phyloP scores from a whole-genome alignment of 2,329 filamentous ascomycete genomes.

The Aspergillus piperis region DNA sequence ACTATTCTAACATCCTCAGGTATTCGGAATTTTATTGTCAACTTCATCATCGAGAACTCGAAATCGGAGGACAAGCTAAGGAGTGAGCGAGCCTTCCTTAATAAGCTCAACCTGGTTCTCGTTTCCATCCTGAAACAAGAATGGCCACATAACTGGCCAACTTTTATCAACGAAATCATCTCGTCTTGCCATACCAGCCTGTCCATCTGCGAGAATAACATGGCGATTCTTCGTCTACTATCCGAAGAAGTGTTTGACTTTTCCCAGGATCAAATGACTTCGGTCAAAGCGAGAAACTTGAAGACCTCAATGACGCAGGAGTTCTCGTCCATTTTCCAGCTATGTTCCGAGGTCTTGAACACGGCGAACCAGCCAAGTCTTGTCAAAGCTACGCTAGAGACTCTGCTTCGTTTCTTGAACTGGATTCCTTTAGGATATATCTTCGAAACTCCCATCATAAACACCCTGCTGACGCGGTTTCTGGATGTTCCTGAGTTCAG shows the following conservation, averaged over 20 bases:
- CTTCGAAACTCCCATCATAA: slow-evolving; percentile 95
- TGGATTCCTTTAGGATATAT: slow-evolving; percentile 99
- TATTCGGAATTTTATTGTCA: slow-evolving; percentile 98
- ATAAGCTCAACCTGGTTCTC: slow-evolving; percentile 97
- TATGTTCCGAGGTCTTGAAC: slow-evolving; percentile 92
- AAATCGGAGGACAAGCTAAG: slow-evolving; percentile 84
- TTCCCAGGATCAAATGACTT: slow-evolving; percentile 99
- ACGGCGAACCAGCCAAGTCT: slow-evolving; percentile 85
- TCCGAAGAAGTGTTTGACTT: slow-evolving; percentile 99
- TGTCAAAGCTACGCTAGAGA: slow-evolving; percentile 95
- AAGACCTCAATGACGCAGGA: slow-evolving; percentile 99
- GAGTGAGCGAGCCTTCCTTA: slow-evolving; percentile 82
- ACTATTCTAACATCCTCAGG: slow-evolving; percentile 54
- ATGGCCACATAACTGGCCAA: slow-evolving; percentile 99
- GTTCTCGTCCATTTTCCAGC: slow-evolving; percentile 96
- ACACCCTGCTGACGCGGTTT: slow-evolving; percentile 89
- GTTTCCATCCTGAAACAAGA: slow-evolving; percentile 98
- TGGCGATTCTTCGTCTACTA: slow-evolving; percentile 91
- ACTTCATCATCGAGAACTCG: slow-evolving; percentile 95
- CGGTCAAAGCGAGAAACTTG: slow-evolving; percentile 89
- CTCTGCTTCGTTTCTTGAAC: slow-evolving; percentile 92
- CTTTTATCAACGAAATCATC: slow-evolving; percentile 99
- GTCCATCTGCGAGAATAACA: slow-evolving; percentile 99
- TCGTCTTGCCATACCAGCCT: slow-evolving; percentile 92
- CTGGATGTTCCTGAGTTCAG: slow-evolving; percentile 92